Base-by-base conservation (phyloP, 805 yeast genomes). In the Metschnikowia orientalis region DNA sequence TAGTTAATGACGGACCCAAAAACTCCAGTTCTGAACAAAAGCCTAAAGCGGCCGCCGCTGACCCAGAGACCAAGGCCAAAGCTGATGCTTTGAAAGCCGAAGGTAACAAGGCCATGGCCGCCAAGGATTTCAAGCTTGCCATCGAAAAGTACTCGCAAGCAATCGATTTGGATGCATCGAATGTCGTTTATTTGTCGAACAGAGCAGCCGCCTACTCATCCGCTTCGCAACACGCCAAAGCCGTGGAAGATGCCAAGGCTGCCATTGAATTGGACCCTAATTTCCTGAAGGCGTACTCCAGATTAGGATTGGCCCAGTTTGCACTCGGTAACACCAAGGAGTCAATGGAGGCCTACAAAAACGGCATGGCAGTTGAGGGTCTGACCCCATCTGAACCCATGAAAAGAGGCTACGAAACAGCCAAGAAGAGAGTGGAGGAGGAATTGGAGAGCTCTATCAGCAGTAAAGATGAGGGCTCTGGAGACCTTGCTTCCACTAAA, bases 131-230 rank as follows among this genome's bases (percentile, higher is more conserved):
- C 53, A 68, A 66, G 10, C 67, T 58, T 23, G 97, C 98, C 4
- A 71, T 87, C 33, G 73, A 70, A 15, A 77, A 80, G 45, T 92
- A 92, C 61, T 73, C 95, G 6, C 77, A 75, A 34, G 97, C 97
- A 8, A 75, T 92, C 47, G 75, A 62, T 15, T 60, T 80, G 41
- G 69, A 78, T 44, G 77, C 88, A 35, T 58, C 70, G 11, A 88
- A 87, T 56, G 88, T 89, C 11, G 85, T 92, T 13, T 92, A 81
- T 60, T 76, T 74, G 41, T 88, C 97, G 21, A 92, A 92, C 65
- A 79, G 98, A 54, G 97, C 98, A 9, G 98, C 98, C 26, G 97
- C 97, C 3, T 79, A 84, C 61, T 83, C 95, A 8, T 85, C 95
- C 5, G 51, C 74, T 18, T 73, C 77, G 42, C 67, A 87, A 40